A percentile compares a stretch with the other conserved stretches of the same genome.
phyloP scores from a whole-genome alignment of 2,329 filamentous ascomycete species.

The Beauveria sp. region DNA sequence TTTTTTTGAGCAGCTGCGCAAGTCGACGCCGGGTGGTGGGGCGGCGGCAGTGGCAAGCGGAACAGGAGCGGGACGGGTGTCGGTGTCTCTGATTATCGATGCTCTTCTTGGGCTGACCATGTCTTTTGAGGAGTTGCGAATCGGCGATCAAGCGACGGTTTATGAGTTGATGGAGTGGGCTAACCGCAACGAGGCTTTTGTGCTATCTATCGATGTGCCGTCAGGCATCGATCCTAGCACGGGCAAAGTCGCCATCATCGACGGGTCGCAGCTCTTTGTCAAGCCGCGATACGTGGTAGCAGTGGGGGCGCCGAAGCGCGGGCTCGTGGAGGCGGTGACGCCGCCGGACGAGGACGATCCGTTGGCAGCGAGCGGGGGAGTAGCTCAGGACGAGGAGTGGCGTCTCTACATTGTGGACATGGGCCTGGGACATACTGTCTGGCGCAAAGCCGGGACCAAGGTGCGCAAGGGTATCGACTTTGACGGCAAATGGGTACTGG shows the following conservation, averaged over 20 bases:
- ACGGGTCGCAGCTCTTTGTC: constrained; percentile 73
- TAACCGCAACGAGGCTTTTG: constrained; percentile 75
- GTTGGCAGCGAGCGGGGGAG: constrained; percentile 21
- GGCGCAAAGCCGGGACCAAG: constrained; percentile 76
- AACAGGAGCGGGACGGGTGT: constrained; percentile 42
- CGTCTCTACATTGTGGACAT: constrained; percentile 79
- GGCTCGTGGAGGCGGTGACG: constrained; percentile 69
- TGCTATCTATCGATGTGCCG: constrained; percentile 84
- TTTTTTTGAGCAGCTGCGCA: constrained; percentile 52
- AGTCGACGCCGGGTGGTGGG: constrained; percentile 29
- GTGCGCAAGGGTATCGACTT: constrained; percentile 82
- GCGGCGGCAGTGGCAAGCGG: constrained; percentile 25
- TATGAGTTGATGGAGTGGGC: constrained; percentile 92
- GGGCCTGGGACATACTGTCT: constrained; percentile 73
- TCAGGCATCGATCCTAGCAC: constrained; percentile 78
- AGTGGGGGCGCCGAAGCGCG: constrained; percentile 79
- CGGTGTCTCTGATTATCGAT: constrained; percentile 77
- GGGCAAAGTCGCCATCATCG: constrained; percentile 57
- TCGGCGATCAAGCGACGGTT: constrained; percentile 72
- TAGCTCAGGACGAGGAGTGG: constrained; percentile 55
- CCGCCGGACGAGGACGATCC: constrained; percentile 36
- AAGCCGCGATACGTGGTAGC: constrained; percentile 76
- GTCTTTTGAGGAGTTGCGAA: constrained; percentile 80
- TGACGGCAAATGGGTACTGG: constrained; percentile 76
- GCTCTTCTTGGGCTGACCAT: constrained; percentile 80